phyloP scores from a whole-genome alignment of 2,329 filamentous ascomycete species.

The Dothidotthia symphoricarpi region DNA sequence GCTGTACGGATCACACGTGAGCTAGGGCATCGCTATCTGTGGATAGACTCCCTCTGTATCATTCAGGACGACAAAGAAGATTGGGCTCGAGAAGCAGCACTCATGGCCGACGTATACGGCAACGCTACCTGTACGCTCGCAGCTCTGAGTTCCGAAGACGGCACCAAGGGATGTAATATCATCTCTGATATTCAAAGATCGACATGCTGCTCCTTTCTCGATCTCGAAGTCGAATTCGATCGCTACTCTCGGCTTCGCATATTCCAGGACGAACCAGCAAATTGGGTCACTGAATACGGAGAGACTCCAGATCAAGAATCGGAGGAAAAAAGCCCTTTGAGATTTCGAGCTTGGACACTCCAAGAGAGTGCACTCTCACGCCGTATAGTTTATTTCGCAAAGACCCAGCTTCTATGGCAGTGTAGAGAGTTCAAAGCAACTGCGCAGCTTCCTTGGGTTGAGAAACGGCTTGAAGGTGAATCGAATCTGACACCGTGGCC shows the following conservation, averaged over 20 bases:
- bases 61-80: slow-evolving; percentile 5
- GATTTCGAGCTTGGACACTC: slow-evolving; percentile 3
- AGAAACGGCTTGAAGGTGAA: background rate
- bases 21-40: slow-evolving; percentile 6
- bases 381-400: background rate
- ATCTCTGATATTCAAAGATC: background rate
- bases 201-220: background rate
- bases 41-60: slow-evolving; percentile 13
- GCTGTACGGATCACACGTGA: slow-evolving; percentile 1
- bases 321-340: background rate
- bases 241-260: background rate
- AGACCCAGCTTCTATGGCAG: slow-evolving; percentile 1
- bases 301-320: background rate
- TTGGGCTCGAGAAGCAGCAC: slow-evolving; percentile 1
- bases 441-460: background rate
- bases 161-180: background rate
- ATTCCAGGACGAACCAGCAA: background rate
- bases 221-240: background rate
- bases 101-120: slow-evolving; percentile 6
- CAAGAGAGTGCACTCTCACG: slow-evolving; percentile 2
- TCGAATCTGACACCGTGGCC: background rate
- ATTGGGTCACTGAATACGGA: background rate
- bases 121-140: slow-evolving; percentile 2
- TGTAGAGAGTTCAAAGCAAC: background rate
- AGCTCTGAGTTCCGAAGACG: slow-evolving; percentile 1